Conservation (phyloP, 192 early-diverging fungal genomes). For the Funneliformis geosporum region DNA sequence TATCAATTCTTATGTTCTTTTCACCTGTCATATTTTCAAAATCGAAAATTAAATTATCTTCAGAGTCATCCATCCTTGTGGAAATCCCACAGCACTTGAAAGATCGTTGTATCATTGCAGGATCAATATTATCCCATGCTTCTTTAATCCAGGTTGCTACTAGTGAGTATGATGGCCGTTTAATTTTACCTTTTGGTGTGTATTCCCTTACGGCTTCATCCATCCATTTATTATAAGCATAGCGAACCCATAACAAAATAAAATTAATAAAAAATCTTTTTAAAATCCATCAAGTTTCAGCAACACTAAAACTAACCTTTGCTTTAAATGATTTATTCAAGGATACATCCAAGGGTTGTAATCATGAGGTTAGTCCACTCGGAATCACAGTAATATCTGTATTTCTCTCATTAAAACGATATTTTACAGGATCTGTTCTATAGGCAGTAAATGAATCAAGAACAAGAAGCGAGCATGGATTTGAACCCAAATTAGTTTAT, state of each 20-base stretch:
- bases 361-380: not conserved
- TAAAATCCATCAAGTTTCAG: not conserved
- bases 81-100: constrained; percentile 9
- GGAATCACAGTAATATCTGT: constrained; percentile 1
- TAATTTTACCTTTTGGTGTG: not conserved
- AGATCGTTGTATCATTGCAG: not conserved
- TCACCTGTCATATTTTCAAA: not conserved
- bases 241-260: not conserved
- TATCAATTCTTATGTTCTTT: not conserved
- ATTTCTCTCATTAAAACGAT: not conserved
- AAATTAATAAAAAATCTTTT: not conserved
- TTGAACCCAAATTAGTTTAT: not conserved
- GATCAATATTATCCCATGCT: constrained; percentile 5
- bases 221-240: not conserved
- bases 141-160: constrained; percentile 7
- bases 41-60: not conserved
- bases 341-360: not conserved
- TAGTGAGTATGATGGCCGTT: not conserved
- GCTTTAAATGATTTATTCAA: constrained; percentile 14
- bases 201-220: not conserved
- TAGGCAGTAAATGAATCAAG: constrained; percentile 1
- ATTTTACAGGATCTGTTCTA: not conserved
- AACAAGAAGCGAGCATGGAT: not conserved
- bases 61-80: not conserved
- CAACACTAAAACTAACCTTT: not conserved